Conservation (phyloP, 768 basidiomycete species). For the Flagelloscypha sp. region DNA sequence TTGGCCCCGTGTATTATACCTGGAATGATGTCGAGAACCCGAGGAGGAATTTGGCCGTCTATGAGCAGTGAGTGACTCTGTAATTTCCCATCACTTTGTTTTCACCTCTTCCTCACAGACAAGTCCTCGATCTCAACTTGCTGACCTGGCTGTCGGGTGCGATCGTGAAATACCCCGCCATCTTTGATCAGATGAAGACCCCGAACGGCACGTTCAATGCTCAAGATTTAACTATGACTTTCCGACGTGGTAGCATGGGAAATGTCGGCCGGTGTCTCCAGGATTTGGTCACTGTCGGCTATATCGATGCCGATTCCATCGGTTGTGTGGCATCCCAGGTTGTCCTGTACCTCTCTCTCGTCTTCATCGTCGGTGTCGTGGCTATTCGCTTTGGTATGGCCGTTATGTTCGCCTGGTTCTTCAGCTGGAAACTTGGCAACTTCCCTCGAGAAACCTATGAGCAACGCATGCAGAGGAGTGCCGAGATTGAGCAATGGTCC, state of each 20-base stretch:
- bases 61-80: slow-evolving; percentile 65
- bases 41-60: slow-evolving; percentile 82
- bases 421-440: slow-evolving; percentile 89
- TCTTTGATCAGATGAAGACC: slow-evolving; percentile 73
- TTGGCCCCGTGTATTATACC: slow-evolving; percentile 88
- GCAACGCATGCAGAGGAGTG: slow-evolving; percentile 80
- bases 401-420: slow-evolving; percentile 96
- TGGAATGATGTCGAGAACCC: slow-evolving; percentile 77
- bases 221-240: slow-evolving; percentile 81
- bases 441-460: slow-evolving; percentile 91
- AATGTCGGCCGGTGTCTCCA: slow-evolving; percentile 72
- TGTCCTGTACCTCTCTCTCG: slow-evolving; percentile 89
- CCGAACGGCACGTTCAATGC: slow-evolving; percentile 68
- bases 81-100: slow-evolving; percentile 2
- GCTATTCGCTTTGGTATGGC: slow-evolving; percentile 94
- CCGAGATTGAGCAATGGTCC: slow-evolving; percentile 94
- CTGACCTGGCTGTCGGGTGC: slow-evolving; percentile 76
- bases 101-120: slow-evolving; percentile 31
- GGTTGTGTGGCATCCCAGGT: slow-evolving; percentile 95
- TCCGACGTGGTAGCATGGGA: slow-evolving; percentile 65
- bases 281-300: slow-evolving; percentile 83
- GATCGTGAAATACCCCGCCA: slow-evolving; percentile 72
- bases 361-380: slow-evolving; percentile 97
- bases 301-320: slow-evolving; percentile 88
- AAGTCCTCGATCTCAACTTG: slow-evolving; percentile 82